Evolutionary conservation across 331 rosid species (phyloP).

Genomic region (Rhamnella rubrinervis): DNA sequence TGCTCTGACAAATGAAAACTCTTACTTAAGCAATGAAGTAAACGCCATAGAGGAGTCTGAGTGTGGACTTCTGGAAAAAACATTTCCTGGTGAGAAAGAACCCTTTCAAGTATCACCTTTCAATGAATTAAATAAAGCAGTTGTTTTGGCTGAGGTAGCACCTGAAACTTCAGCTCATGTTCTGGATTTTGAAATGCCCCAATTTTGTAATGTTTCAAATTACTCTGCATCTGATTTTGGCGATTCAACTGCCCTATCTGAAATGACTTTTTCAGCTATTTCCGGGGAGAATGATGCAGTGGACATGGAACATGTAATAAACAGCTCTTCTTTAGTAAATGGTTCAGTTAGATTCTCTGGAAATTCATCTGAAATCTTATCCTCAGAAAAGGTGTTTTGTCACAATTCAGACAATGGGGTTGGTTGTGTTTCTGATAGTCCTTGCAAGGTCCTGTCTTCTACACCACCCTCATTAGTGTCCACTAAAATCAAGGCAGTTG

Average conservation of each 20-base stretch:
- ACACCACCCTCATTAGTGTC: constrained; percentile 21
- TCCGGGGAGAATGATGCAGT: constrained; percentile 27
- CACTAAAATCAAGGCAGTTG: constrained; percentile 17
- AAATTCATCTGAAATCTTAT: constrained; percentile 33
- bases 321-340: constrained; percentile 15
- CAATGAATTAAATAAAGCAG: constrained; percentile 11
- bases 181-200: constrained; percentile 12
- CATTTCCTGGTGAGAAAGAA: constrained; percentile 30
- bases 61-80: constrained; percentile 19
- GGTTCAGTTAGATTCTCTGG: constrained; percentile 30
- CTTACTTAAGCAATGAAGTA: constrained; percentile 25
- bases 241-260: constrained; percentile 21
- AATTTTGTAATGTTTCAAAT: constrained; percentile 16
- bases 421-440: constrained; percentile 27
- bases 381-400: constrained; percentile 23
- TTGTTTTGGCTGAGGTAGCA: constrained; percentile 25
- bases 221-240: constrained; percentile 11
- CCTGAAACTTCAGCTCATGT: constrained; percentile 18
- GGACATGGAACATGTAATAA: constrained; percentile 14
- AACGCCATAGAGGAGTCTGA: constrained; percentile 9
- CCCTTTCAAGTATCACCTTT: constrained; percentile 21
- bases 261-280: constrained; percentile 21
- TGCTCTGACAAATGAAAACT: constrained; percentile 27
- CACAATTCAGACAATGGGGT: constrained; percentile 25
- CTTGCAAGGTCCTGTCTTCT: constrained; percentile 20